A percentile compares a stretch with the other conserved stretches of the same genome.
Conservation (phyloP, 192 early-diverging fungal genomes). For the Chytriomyces confervae region DNA sequence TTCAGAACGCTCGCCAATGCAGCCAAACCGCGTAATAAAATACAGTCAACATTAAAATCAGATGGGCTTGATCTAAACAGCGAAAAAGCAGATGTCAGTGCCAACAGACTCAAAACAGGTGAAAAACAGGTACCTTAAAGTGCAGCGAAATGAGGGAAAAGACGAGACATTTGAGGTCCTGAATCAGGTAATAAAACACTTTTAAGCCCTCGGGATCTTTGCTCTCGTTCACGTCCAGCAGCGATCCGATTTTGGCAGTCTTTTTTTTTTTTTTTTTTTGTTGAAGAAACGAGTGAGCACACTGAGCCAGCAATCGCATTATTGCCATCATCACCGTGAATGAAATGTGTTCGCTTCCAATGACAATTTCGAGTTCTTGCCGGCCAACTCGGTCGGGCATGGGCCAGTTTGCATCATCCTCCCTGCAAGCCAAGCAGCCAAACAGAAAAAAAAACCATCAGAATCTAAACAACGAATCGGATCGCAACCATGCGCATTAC, state of each 20-base stretch:
- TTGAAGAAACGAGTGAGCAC: not conserved
- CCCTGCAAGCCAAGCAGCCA: constrained; percentile 53
- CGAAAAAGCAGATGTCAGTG: no score
- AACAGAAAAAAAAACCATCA: not conserved
- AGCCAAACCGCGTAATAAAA: no score
- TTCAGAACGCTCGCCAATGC: no score
- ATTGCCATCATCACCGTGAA: constrained; percentile 68
- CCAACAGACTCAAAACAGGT: no score
- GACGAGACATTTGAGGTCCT: constrained; percentile 96
- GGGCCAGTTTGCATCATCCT: constrained; percentile 93
- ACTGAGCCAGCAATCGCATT: not conserved
- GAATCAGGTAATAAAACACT: constrained; percentile 95
- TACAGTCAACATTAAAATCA: no score
- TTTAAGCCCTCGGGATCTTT: constrained; percentile 94
- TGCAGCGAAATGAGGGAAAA: constrained; percentile 94
- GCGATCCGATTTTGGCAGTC: constrained; percentile 89
- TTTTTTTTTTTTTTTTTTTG: constrained; percentile 39
- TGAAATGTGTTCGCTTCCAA: constrained; percentile 90
- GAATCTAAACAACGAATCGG: not conserved
- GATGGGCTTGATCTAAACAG: no score
- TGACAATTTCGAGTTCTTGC: constrained; percentile 93
- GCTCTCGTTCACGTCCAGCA: constrained; percentile 87
- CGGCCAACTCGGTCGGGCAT: constrained; percentile 85
- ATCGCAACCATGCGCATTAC: constrained; percentile 37
- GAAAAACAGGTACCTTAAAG: constrained; percentile 75